These are phyloP conservation scores for Polymyxa betae DNA, from an alignment of 208 protist species.

Conservation along the genomic window DNA sequence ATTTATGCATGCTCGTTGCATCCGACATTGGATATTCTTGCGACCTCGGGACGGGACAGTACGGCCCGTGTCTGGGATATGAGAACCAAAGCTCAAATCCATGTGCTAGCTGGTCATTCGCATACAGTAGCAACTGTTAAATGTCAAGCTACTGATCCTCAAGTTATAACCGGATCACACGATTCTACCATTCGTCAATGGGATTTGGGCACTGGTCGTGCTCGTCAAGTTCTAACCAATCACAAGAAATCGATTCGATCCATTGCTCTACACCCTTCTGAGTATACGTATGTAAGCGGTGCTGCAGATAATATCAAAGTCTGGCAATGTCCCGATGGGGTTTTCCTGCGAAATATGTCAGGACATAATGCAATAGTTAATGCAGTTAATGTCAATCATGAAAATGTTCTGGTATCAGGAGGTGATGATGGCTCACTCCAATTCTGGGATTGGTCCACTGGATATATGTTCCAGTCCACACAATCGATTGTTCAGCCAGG, in stretches of 20 bases:
- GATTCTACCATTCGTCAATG: conserved; percentile 89
- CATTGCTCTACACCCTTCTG: conserved; percentile 82
- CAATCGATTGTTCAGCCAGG: conserved; percentile 74
- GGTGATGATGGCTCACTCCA: conserved; percentile 80
- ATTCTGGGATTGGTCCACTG: conserved; percentile 97
- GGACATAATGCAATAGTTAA: conserved; percentile 84
- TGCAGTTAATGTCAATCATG: conserved; percentile 79
- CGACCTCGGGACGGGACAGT: conserved; percentile 94
- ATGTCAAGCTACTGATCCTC: not conserved
- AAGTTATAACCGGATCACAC: conserved; percentile 87
- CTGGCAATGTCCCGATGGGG: conserved; percentile 82
- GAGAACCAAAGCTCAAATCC: conserved; percentile 66
- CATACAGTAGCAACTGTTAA: not conserved
- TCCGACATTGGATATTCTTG: conserved; percentile 93
- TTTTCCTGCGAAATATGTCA: conserved; percentile 90
- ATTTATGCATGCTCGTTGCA: conserved; percentile 79
- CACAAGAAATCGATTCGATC: conserved; percentile 97
- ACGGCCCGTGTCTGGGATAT: conserved; percentile 88
- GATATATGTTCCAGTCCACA: conserved; percentile 83
- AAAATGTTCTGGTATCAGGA: conserved; percentile 91
- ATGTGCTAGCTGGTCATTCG: conserved; percentile 72
- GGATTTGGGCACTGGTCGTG: conserved; percentile 76
- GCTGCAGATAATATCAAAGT: conserved; percentile 93
- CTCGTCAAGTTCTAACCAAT: conserved; percentile 84
- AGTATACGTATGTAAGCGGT: conserved; percentile 88